Evolutionary conservation across 2,329 filamentous ascomycete genomes (phyloP), one percentile per base, ranked within the genome.

Genomic region (Penicillium sp.): DNA sequence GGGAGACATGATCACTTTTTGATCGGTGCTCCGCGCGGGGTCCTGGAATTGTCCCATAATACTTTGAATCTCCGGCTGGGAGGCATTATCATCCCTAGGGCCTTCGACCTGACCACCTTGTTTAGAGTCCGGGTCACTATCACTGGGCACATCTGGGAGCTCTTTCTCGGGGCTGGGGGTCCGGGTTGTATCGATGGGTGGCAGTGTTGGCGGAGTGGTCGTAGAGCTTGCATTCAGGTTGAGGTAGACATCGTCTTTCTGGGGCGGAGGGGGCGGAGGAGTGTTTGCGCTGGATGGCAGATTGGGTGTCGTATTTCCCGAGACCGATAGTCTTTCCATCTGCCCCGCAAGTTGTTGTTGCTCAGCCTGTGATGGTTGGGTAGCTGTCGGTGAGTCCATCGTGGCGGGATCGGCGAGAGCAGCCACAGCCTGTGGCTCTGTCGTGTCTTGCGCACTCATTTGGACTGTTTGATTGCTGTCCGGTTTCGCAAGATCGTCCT

Each of bases 31-130:
- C 45, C 82, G 81, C 26, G 81, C 81, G 44, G 81, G 81, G 63
- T 87, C 83, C 59, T 85, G 84, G 61, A 97, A 97, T 69, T 97
- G 93, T 55, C 88, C 88, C 88, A 98, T 97, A 66, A 98, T 97
- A 65, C 80, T 95, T 70, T 96, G 88, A 53, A 98, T 96, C 72
- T 98, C 93, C 6, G 85, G 84, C 52, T 82, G 81, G 1, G 87
- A 88, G 45, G 81, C 82, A 44, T 48, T 59, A 8, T 80, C 79
- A 42, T 89, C 83, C 21, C 80, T 78, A 48, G 81, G 78, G 61
- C 82, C 81, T 61, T 83, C 82, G 59, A 77, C 83, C 32, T 74
- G 62, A 24, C 39, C 58, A 47, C 76, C 77, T 52, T 70, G 71
- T 58, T 75, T 79, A 44, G 82, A 49, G 13, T 54, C 58, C n/a